These are phyloP conservation scores for Cercospora brassicicola DNA, from an alignment of 2,329 filamentous ascomycete genomes.

Conservation along the genomic window DNA sequence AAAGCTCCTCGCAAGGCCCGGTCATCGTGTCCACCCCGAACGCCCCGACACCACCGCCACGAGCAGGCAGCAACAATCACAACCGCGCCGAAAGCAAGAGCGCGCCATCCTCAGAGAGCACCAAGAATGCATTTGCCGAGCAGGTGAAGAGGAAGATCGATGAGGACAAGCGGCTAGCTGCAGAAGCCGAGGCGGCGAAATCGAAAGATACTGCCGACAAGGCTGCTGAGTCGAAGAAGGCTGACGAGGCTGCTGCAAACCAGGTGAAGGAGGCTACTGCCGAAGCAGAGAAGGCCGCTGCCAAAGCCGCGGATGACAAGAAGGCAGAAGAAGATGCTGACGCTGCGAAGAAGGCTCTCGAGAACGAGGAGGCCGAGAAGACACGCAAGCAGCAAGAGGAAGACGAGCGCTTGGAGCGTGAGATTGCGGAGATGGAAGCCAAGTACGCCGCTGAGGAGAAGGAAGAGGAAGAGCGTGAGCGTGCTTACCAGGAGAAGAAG, in stretches of 20 bases:
- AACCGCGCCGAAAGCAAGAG: slow-evolving; percentile 68
- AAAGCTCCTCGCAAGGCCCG: slow-evolving; percentile 58
- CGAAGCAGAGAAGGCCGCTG: slow-evolving; percentile 49
- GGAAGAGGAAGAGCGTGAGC: slow-evolving; percentile 41
- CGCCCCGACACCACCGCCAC: slow-evolving; percentile 71
- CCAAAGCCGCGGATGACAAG: slow-evolving; percentile 50
- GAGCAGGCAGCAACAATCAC: slow-evolving; percentile 67
- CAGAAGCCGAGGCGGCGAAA: slow-evolving; percentile 60
- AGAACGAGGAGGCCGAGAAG: slow-evolving; percentile 35
- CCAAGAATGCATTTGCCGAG: slow-evolving; percentile 62
- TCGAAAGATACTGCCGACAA: slow-evolving; percentile 40
- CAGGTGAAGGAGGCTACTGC: slow-evolving; percentile 41
- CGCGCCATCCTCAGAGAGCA: slow-evolving; percentile 74
- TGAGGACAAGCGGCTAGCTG: slow-evolving; percentile 42
- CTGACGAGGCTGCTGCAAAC: slow-evolving; percentile 39
- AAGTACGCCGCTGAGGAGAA: slow-evolving; percentile 26
- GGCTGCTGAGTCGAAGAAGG: slow-evolving; percentile 51
- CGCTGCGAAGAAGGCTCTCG: slow-evolving; percentile 39
- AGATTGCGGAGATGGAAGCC: slow-evolving; percentile 64
- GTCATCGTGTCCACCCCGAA: slow-evolving; percentile 72
- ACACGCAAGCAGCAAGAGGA: slow-evolving; percentile 41
- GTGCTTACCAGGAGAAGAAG: slow-evolving; percentile 42
- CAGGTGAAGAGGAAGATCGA: slow-evolving; percentile 61
- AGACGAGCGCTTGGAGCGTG: slow-evolving; percentile 52
- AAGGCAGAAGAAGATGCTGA: slow-evolving; percentile 36